Conservation (phyloP, 768 basidiomycete genomes). For the Kwoniella botswanensis region DNA sequence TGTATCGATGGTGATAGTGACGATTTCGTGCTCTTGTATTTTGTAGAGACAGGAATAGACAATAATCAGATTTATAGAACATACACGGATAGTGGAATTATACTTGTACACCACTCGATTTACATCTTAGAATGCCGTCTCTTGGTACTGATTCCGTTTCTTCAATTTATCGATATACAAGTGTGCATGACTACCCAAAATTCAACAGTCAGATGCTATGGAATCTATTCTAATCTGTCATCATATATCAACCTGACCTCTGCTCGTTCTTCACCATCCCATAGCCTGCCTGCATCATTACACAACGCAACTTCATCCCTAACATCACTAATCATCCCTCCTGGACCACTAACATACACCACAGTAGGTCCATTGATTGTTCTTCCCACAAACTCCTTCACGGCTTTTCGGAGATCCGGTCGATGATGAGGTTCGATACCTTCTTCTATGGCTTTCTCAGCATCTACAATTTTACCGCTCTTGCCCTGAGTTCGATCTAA, state of each 20-base stretch:
- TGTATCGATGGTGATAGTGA: not conserved
- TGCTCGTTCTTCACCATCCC: conserved; percentile 28
- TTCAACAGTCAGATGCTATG: not conserved
- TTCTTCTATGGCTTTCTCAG: conserved; percentile 24
- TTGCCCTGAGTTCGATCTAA: not conserved
- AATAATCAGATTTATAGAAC: not conserved
- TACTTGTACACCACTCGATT: not conserved
- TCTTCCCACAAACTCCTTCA: conserved; percentile 27
- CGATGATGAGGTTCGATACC: conserved; percentile 17
- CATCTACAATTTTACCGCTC: conserved; percentile 4
- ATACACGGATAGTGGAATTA: not conserved
- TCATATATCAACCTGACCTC: conserved; percentile 34
- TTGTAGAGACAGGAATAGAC: not conserved
- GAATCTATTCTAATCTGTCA: conserved; percentile 33
- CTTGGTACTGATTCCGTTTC: too few relatives aligned
- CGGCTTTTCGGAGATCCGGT: conserved; percentile 25
- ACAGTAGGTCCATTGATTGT: conserved; percentile 20
- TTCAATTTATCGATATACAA: not conserved
- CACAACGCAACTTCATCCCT: conserved; percentile 30
- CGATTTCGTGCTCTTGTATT: not conserved
- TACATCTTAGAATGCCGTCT: too few relatives aligned
- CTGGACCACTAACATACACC: conserved; percentile 37
- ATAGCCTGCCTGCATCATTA: conserved; percentile 30
- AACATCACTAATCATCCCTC: conserved; percentile 31
- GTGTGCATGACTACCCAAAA: not conserved